Base-by-base conservation (phyloP, 177 flowering plant species). In the Vitis hybrid region DNA sequence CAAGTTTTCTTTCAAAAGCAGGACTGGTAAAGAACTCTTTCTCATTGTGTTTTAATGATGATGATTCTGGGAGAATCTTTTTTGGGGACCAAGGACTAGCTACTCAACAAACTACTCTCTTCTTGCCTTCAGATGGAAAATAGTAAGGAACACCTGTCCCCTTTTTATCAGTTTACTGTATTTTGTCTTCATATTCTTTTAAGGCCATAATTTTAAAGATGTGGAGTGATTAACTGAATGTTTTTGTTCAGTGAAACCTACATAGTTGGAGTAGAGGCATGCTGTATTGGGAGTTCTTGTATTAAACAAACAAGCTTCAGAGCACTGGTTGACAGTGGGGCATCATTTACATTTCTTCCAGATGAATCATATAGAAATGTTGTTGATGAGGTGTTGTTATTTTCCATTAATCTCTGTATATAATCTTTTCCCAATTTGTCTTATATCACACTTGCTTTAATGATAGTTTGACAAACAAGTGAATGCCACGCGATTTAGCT, bases 281-380 rank as follows among this genome's bases (percentile, higher is more conserved):
- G 78, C 73, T 95, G 98, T 75, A 74, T 95, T 72, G 91, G 84
- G 19, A 81, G 66, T 71, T 73, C 86, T 45, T 93, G 98, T 80
- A 79, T 80, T 29, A 81, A 88, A 76, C 78, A 81, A 67, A 79
- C 92, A 60, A 74, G 79, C 65, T 91, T 93, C 74, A 79, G 65
- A 67, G 89, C 93, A 50, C 78, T 81, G 63, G 77, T 95, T 69
- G 99, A 95, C 68, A 95, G 92, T 85, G 99, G 99, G 57, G 66
- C 94, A 59, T 93, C 99, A 13, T 95, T 93, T 82, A 90, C 98
- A 52, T 89, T 73, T 81, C 87, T 95, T 71, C 99, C 99, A 14
- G 69, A 67, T 67, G 73, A 77, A 53, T 81, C 84, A 1, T 93
- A 82, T 73, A 71, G 85, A 65, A 82, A 61, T 69, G 82, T 93